Conservation (phyloP, 1,139 yeast species). For the Fermentozyma sake region DNA sequence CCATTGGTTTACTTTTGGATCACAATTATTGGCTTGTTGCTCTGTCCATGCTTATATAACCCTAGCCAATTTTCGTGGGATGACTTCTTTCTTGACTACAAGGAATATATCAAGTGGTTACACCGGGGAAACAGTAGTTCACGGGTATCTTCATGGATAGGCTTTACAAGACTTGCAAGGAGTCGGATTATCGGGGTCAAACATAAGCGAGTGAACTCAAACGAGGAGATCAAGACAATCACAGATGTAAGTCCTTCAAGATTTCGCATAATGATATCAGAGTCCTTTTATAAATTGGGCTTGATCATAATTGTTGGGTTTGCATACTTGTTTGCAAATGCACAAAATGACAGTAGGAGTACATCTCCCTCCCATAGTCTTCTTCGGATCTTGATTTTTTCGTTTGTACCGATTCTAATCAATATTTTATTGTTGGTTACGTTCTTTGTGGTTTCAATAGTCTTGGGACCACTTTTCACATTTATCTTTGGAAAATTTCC, state of each 20-base stretch:
- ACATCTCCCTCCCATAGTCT: conserved; percentile 28
- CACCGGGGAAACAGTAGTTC: conserved; percentile 36
- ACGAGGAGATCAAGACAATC: conserved; percentile 20
- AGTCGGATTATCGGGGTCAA: conserved; percentile 44
- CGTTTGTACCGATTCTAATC: conserved; percentile 45
- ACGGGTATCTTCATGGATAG: conserved; percentile 35
- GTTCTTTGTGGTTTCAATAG: conserved; percentile 36
- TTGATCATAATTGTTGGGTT: conserved; percentile 24
- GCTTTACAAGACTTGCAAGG: conserved; percentile 33
- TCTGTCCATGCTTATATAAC: conserved; percentile 49
- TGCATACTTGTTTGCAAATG: conserved; percentile 44
- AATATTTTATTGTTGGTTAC: conserved; percentile 36
- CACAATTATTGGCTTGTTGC: conserved; percentile 38
- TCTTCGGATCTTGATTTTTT: conserved; percentile 36
- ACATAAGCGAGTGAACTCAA: conserved; percentile 16
- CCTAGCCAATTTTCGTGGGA: conserved; percentile 48
- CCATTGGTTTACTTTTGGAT: conserved; percentile 48
- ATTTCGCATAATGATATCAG: conserved; percentile 28
- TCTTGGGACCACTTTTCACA: conserved; percentile 44
- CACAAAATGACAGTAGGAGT: conserved; percentile 34
- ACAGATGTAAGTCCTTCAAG: conserved; percentile 39
- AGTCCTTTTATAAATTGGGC: conserved; percentile 25
- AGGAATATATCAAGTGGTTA: conserved; percentile 39
- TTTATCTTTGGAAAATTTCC: conserved; percentile 36
- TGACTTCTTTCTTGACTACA: conserved; percentile 49